These are phyloP conservation scores for Brachypodium distachyon DNA, from an alignment of 202 grass and related monocot genomes.

Conservation along the genomic window DNA sequence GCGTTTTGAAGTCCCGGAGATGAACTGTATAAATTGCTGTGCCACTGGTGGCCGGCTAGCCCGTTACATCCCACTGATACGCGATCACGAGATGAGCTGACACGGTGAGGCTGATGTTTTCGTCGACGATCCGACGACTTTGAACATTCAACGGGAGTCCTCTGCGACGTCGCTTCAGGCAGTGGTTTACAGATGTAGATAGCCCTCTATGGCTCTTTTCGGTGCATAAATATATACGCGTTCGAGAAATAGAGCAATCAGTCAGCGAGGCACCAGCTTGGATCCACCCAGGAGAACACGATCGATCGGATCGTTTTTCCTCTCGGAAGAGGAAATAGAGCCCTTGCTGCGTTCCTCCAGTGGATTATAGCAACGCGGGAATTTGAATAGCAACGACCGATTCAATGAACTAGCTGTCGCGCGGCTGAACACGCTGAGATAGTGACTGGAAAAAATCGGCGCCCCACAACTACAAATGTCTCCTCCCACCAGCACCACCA, in stretches of 20 bases:
- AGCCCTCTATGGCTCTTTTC: background rate
- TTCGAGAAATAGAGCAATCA: background rate
- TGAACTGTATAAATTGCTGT: background rate
- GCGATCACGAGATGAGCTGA: background rate
- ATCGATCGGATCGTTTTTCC: background rate
- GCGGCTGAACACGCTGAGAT: too few species aligned
- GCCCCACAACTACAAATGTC: background rate
- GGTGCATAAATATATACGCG: background rate
- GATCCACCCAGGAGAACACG: background rate
- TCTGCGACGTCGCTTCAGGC: background rate
- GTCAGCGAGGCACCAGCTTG: background rate
- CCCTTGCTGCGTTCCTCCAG: background rate
- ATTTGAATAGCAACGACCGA: too few species aligned
- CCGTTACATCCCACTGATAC: background rate
- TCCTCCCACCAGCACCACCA: background rate
- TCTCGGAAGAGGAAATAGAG: background rate
- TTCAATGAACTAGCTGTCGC: too few species aligned
- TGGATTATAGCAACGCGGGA: too few species aligned
- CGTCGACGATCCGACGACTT: background rate
- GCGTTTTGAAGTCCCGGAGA: background rate
- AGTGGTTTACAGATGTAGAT: background rate
- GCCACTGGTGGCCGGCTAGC: background rate
- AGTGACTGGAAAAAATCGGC: background rate
- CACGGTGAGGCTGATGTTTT: background rate
- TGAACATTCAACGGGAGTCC: background rate